Evolutionary conservation across 495 filamentous ascomycete species (phyloP).

Genomic region (Polyplosphaeria fusca): DNA sequence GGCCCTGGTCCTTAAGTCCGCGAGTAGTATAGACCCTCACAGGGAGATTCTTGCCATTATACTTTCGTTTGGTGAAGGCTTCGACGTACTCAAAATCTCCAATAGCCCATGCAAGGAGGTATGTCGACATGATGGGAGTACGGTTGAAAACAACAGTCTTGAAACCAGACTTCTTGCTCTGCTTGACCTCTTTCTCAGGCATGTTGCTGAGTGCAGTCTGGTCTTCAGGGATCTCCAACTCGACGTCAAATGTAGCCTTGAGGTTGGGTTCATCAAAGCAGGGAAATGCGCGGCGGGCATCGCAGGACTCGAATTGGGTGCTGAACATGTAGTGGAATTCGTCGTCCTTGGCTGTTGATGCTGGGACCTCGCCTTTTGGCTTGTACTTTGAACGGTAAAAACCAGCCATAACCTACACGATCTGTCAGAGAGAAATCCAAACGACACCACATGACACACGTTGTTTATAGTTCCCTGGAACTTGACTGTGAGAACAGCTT

Average conservation of each 20-base stretch:
- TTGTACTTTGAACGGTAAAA: conserved; percentile 97
- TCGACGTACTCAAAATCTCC: conserved; percentile 97
- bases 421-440: neutral
- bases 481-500: conserved; percentile 64
- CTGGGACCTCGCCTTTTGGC: conserved; percentile 62
- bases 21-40: conserved; percentile 92
- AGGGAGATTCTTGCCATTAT: conserved; percentile 84
- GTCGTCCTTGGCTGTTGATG: conserved; percentile 71
- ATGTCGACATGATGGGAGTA: conserved; percentile 92
- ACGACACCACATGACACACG: conserved; percentile 40
- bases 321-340: conserved; percentile 90
- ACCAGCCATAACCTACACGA: conserved; percentile 65
- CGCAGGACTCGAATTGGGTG: conserved; percentile 96
- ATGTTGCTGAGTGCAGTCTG: conserved; percentile 91
- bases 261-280: conserved; percentile 98
- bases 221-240: conserved; percentile 83
- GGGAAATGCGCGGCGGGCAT: conserved; percentile 89
- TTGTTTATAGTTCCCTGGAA: conserved; percentile 90
- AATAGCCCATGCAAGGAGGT: conserved; percentile 90
- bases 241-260: conserved; percentile 91
- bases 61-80: conserved; percentile 78
- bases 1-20: conserved; percentile 83
- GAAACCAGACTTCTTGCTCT: conserved; percentile 57
- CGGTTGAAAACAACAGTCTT: conserved; percentile 81
- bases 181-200: conserved; percentile 68